These are phyloP conservation scores for Schizophyllum commune DNA, from an alignment of 1,284 basidiomycete genomes.

Conservation along the genomic window DNA sequence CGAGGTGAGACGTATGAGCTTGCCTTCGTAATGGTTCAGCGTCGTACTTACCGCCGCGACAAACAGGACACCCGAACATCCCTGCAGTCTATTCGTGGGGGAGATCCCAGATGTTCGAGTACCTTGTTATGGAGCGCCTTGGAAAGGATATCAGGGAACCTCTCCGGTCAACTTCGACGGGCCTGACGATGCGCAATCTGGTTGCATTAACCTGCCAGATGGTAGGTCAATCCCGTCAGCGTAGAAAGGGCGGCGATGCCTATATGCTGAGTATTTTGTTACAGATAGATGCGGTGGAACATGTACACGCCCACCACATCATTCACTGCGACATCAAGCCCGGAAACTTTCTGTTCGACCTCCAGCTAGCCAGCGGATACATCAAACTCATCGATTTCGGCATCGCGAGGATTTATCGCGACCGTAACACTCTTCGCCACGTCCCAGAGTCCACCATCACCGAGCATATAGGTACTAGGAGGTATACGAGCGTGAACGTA, in stretches of 20 bases:
- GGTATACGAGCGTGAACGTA: not conserved
- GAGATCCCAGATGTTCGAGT: not conserved
- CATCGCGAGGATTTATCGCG: not conserved
- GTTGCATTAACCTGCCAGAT: not conserved
- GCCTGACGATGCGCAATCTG: not conserved
- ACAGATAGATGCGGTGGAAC: not conserved
- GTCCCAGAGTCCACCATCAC: too few species aligned
- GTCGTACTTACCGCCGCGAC: too few species aligned
- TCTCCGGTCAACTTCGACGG: not conserved
- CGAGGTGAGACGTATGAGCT: not conserved
- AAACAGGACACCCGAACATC: not conserved
- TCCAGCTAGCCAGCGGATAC: not conserved
- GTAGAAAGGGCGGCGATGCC: too few species aligned
- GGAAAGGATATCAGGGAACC: not conserved
- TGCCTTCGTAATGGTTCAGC: too few species aligned
- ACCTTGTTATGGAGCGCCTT: not conserved
- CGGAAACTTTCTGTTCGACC: not conserved
- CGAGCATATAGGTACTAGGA: not conserved
- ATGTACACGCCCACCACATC: not conserved
- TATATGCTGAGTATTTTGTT: too few species aligned
- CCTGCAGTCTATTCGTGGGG: not conserved
- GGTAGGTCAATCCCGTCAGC: not conserved
- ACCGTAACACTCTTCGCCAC: not conserved
- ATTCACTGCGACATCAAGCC: constrained; percentile 1
- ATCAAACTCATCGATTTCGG: not conserved